These are phyloP conservation scores for Chlorella sorokiniana DNA, from an alignment of 139 green algal species.

Conservation along the genomic window DNA sequence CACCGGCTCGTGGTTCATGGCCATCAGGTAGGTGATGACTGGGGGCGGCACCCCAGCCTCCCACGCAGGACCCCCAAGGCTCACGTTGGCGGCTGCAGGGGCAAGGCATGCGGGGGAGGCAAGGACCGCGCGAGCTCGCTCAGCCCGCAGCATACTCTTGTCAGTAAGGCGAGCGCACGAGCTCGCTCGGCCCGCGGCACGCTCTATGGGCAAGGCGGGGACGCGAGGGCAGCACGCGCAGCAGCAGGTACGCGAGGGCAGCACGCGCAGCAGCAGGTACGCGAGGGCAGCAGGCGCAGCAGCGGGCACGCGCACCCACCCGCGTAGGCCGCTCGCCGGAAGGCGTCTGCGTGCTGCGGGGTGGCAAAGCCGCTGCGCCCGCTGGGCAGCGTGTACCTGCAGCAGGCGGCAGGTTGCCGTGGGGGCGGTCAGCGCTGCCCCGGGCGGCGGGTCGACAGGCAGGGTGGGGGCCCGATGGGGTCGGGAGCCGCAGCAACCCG, in stretches of 20 bases:
- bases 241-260: conserved; percentile 1
- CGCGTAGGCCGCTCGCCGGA: conserved; percentile 45
- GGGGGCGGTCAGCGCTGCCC: too few species aligned
- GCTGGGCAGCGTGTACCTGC: conserved; percentile 42
- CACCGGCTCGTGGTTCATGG: conserved; percentile 44
- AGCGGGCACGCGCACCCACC: not conserved
- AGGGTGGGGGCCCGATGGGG: too few species aligned
- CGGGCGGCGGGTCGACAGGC: not conserved
- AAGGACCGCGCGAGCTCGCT: not conserved
- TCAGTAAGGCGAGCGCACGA: not conserved
- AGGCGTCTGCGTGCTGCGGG: conserved; percentile 32
- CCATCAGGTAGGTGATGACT: conserved; percentile 62
- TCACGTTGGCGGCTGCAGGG: conserved; percentile 19
- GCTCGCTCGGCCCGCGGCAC: not conserved
- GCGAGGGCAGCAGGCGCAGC: too few species aligned
- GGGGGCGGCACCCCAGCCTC: conserved; percentile 25
- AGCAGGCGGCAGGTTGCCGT: not conserved
- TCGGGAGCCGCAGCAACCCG: too few species aligned
- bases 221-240: not conserved
- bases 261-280: not conserved
- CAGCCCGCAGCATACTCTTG: not conserved
- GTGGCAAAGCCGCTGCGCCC: conserved; percentile 41
- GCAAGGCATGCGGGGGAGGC: not conserved
- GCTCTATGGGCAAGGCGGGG: not conserved
- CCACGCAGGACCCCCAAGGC: conserved; percentile 8